Conservation (phyloP, 2,329 filamentous ascomycete species). For the Stagonosporopsis vannaccii region DNA sequence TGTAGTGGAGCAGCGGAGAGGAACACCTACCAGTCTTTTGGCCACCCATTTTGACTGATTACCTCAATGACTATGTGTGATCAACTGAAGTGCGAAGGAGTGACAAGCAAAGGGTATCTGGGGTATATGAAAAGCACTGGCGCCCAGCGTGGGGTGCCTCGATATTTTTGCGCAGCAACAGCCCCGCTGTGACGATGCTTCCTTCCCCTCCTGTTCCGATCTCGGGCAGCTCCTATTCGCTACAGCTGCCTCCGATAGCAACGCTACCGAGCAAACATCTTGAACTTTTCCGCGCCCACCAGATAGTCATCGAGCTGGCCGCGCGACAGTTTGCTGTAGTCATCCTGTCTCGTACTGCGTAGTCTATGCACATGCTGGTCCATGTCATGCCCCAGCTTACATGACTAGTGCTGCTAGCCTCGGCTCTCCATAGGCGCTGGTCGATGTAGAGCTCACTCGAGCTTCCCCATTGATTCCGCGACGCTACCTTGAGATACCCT, state of each 20-base stretch:
- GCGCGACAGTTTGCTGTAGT: background rate
- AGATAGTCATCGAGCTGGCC: background rate
- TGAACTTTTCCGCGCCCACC: background rate
- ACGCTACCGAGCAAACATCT: conserved; percentile 8
- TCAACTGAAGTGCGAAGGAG: conserved; percentile 27
- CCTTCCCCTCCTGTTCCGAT: conserved; percentile 19
- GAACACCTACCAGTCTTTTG: conserved; percentile 46
- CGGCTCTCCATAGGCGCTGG: conserved; percentile 19
- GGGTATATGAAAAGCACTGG: conserved; percentile 28
- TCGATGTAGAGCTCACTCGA: conserved; percentile 3
- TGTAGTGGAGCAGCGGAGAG: background rate
- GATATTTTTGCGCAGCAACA: conserved; percentile 29
- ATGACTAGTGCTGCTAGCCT: conserved; percentile 21
- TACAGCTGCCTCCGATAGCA: conserved; percentile 11
- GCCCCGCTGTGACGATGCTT: conserved; percentile 29
- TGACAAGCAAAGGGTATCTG: conserved; percentile 18
- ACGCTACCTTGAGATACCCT: background rate
- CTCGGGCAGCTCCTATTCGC: conserved; percentile 16
- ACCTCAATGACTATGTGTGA: conserved; percentile 9
- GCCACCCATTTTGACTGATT: conserved; percentile 39
- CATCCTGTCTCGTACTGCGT: background rate
- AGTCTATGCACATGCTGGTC: background rate
- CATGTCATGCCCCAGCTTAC: conserved; percentile 13
- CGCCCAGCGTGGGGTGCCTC: conserved; percentile 28
- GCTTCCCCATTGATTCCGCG: background rate